phyloP scores from a whole-genome alignment of 2,329 filamentous ascomycete genomes.

The Trichoderma sp. region DNA sequence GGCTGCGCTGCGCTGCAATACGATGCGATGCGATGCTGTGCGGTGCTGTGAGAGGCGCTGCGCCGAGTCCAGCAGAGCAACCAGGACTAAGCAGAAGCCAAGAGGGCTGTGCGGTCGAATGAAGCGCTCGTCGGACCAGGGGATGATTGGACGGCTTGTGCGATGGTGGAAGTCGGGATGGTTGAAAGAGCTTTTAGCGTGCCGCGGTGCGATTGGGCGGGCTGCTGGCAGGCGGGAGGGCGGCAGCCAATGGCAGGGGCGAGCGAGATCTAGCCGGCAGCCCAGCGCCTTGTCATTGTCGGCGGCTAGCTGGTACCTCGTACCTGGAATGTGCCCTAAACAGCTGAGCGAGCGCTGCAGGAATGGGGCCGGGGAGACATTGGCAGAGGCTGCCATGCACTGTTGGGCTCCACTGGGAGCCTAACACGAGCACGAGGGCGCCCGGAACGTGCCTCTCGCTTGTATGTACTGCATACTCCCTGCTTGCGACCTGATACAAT shows the following conservation, averaged over 20 bases:
- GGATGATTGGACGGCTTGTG: slow-evolving; percentile 33
- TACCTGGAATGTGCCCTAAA: not conserved
- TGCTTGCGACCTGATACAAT: not conserved
- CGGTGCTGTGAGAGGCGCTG: not conserved
- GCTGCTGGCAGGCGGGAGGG: slow-evolving; percentile 12
- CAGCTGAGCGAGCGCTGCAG: not conserved
- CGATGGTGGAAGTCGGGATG: slow-evolving; percentile 35
- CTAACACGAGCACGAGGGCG: not conserved
- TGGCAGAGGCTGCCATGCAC: not conserved
- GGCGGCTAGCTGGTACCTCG: slow-evolving; percentile 9
- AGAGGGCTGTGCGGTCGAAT: slow-evolving; percentile 8
- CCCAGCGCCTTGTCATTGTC: slow-evolving; percentile 1
- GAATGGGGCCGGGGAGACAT: not conserved
- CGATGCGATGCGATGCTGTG: not conserved
- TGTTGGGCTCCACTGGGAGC: not conserved
- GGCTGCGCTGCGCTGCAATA: slow-evolving; percentile 3
- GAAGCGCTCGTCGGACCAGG: slow-evolving; percentile 22
- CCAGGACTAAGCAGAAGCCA: not conserved
- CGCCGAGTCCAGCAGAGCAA: slow-evolving; percentile 15
- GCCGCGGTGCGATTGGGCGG: slow-evolving; percentile 40
- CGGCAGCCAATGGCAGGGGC: slow-evolving; percentile 25
- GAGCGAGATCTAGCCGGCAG: slow-evolving; percentile 2
- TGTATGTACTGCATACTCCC: not conserved
- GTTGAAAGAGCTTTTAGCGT: slow-evolving; percentile 37
- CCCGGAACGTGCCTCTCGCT: not conserved